Evolutionary conservation across 345 rosid genomes (phyloP), one percentile per base, ranked within the genome.

Genomic region (Stellera chamaejasme): DNA sequence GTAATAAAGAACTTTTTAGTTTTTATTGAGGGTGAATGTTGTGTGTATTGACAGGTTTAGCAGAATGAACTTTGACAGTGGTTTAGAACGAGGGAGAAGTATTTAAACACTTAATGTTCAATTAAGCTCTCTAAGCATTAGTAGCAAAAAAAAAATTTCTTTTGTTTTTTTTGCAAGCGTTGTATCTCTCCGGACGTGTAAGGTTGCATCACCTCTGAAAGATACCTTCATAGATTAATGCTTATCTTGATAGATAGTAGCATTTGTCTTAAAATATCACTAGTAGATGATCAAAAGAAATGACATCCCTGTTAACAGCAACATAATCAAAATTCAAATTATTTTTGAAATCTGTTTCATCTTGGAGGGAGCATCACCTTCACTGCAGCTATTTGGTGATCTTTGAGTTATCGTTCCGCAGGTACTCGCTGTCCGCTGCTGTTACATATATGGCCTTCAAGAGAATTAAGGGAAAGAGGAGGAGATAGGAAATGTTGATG

Each of bases 381-480:
- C 27, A 23, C 41, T 27, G 11, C 12, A 39, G 26, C 28, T 52
- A 45, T 42, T 52, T 25, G 45, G 4, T 58, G 48, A 49, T 36
- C 13, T 41, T 7, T 13, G 1, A 48, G 55, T 47, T 46, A 14
- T 23, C 50, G 43, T 68, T 56, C 66, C 42, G 65, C 79, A 92
- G 93, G 98, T 92, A 88, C 74, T 80, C 98, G 48, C 74, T 92
- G 3, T 88, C 95, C 10, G 92, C 90, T 58, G 98, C 98, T 1
- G 95, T 92, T 58, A 85, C 93, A 49, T 92, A 75, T 69, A 88
- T 92, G 98, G 95, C 96, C 19, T 75, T 73, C 79, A 92, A 85
- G 81, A 83, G 93, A 58, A 55, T 92, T 3, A 68, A 54, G 69
- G 87, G 78, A 66, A 68, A 58, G 70, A 52, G 27, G 39, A 73